Evolutionary conservation across 768 basidiomycete genomes (phyloP), one percentile per base, ranked within the genome.

Genomic region (Kockovaella imperatae): DNA sequence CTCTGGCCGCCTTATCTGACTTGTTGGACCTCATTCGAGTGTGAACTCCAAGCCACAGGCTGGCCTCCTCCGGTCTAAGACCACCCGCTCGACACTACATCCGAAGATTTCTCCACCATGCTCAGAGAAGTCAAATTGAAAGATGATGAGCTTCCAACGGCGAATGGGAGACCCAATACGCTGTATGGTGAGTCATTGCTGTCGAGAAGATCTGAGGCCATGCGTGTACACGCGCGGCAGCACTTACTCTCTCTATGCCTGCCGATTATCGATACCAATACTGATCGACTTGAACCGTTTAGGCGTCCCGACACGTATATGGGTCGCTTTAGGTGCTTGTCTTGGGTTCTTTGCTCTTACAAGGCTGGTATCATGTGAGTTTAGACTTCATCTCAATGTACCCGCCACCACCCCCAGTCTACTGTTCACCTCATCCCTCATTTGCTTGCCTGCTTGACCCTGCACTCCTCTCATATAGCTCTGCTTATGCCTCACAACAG

Each of bases 121-220:
- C 47, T 63, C 7, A 54, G 64, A 43, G 64, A 66, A 50, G 64
- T 66, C 51, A 66, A 62, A 44, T 42, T 66, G 15, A 60, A 59
- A 24, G 55, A 59, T 6, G 64, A 66, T 15, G 57, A 57, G 30
- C n/a, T 15, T 35, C 42, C 11, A 46, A 41, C 30, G 11, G 48
- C 15, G 52, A 47, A 35, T 45, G 45, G 13, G 48, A 49, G 25
- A 49, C 42, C 29, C 20, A 41, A 32, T 14, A 44, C 30, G 6
- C 42, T 53, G 13, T 53, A 49, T 46, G 50, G 56, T 57, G 35
- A 50, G 52, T 38, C 23, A 15, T 46, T 41, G 11, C 18, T 44
- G 7, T 42, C n/a, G n/a, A n/a, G n/a, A n/a, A n/a, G n/a, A n/a
- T n/a, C n/a, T n/a, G n/a, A n/a, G n/a, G n/a, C n/a, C n/a, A n/a